These are phyloP conservation scores for Dendrobium chrysotoxum DNA, from an alignment of 106 monocot species.

Conservation along the genomic window DNA sequence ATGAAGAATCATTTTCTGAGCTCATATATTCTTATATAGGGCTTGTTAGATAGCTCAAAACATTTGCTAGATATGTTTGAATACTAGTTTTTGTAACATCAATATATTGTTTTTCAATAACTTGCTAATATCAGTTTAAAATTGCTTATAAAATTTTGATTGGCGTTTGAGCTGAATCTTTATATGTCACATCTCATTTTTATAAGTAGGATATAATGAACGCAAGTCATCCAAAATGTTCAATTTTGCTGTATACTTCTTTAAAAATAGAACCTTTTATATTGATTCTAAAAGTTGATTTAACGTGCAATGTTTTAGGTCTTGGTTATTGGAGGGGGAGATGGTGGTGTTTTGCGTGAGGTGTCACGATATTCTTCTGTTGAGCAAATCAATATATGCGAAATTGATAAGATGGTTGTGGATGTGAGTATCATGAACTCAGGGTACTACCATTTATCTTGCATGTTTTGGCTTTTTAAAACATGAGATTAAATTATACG, in stretches of 20 bases:
- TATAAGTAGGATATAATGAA: background rate
- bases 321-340: constrained; percentile 58
- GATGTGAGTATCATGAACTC: constrained; percentile 33
- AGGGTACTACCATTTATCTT: background rate
- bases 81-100: background rate
- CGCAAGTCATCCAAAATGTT: background rate
- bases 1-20: too few relatives aligned
- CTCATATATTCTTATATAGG: too few relatives aligned
- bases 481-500: background rate
- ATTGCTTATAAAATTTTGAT: background rate
- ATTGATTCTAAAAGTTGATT: background rate
- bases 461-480: background rate
- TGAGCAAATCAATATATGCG: constrained; percentile 56
- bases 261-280: background rate
- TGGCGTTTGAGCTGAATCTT: background rate
- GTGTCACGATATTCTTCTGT: constrained; percentile 46
- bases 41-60: too few relatives aligned
- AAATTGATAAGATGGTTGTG: constrained; percentile 66
- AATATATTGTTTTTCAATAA: background rate
- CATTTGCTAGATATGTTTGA: too few relatives aligned
- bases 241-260: background rate
- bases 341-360: constrained; percentile 64
- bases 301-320: constrained; percentile 23
- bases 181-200: background rate
- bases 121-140: background rate